Evolutionary conservation across 306 rosid species (phyloP).

Genomic region (Casuarina glauca): DNA sequence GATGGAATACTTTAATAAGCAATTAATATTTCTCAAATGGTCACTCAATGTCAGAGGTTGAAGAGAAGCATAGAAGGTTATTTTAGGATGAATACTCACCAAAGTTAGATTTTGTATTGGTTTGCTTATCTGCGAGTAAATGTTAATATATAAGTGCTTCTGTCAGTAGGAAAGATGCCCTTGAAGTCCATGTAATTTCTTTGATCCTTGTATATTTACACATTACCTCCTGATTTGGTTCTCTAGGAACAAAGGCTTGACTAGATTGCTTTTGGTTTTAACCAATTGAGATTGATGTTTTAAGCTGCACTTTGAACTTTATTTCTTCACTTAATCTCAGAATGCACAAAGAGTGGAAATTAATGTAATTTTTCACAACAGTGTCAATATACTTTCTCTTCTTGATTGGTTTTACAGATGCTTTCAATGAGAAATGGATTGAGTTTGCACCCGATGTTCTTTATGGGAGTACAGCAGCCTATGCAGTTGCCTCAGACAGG

Average conservation of each 20-base stretch:
- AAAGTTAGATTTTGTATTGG: too few relatives aligned
- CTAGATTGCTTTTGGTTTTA: not conserved
- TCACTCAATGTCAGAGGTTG: not conserved
- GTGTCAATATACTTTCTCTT: not conserved
- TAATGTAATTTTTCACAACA: not conserved
- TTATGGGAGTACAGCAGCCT: slow-evolving; percentile 63
- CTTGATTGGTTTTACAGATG: slow-evolving; percentile 64
- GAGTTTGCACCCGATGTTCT: slow-evolving; percentile 80
- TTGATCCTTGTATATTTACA: not conserved
- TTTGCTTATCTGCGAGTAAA: too few relatives aligned
- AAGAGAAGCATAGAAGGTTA: not conserved
- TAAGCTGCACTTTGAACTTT: too few relatives aligned
- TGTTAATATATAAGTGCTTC: too few relatives aligned
- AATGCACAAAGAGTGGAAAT: not conserved
- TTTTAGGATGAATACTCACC: not conserved
- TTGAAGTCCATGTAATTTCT: not conserved
- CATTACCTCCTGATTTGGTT: not conserved
- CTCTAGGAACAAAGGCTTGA: not conserved
- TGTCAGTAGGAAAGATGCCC: too few relatives aligned
- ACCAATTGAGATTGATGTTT: too few relatives aligned
- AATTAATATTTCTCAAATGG: not conserved
- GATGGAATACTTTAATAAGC: too few relatives aligned
- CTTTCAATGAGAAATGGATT: slow-evolving; percentile 78
- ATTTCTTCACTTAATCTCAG: not conserved
- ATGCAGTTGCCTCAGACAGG: slow-evolving; percentile 51